Percentiles rank a stretch among this genome's conserved stretches.
Evolutionary conservation across 495 filamentous ascomycete genomes (phyloP).

Genomic region (Jackrogersella multiformis): DNA sequence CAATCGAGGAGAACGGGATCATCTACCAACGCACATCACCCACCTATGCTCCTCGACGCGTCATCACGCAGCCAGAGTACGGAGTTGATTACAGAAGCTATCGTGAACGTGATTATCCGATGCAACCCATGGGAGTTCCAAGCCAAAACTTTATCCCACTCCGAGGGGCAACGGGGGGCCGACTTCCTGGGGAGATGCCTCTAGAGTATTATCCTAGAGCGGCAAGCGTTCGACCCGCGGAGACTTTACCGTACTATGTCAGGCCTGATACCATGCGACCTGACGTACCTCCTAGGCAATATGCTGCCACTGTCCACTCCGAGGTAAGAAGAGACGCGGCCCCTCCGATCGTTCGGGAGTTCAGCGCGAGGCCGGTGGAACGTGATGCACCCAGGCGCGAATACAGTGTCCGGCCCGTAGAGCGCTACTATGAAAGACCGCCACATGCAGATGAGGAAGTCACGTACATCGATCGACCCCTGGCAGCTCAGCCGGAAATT

Average conservation of each 20-base stretch:
- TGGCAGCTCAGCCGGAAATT: constrained; percentile 48
- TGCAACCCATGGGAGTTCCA: constrained; percentile 53
- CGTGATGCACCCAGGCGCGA: constrained; percentile 48
- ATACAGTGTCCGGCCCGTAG: constrained; percentile 49
- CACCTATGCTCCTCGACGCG: constrained; percentile 55
- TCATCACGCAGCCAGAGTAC: constrained; percentile 64
- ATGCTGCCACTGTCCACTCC: constrained; percentile 51
- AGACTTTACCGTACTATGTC: constrained; percentile 61
- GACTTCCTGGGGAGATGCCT: constrained; percentile 50
- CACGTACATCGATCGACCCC: constrained; percentile 56
- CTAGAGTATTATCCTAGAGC: constrained; percentile 65
- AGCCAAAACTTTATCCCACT: constrained; percentile 55
- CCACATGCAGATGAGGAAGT: constrained; percentile 55
- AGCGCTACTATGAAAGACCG: constrained; percentile 52
- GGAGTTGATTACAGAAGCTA: constrained; percentile 58
- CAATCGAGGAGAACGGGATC: constrained; percentile 57
- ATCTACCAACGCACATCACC: constrained; percentile 55
- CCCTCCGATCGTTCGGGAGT: constrained; percentile 50
- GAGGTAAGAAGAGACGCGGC: constrained; percentile 52
- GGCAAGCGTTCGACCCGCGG: constrained; percentile 65
- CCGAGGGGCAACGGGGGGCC: constrained; percentile 48
- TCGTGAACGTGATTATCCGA: constrained; percentile 60
- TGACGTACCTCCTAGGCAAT: constrained; percentile 54
- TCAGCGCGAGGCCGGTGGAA: constrained; percentile 52
- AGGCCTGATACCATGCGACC: constrained; percentile 64